phyloP scores from a whole-genome alignment of 306 rosid genomes.

The Medicago lupulina region DNA sequence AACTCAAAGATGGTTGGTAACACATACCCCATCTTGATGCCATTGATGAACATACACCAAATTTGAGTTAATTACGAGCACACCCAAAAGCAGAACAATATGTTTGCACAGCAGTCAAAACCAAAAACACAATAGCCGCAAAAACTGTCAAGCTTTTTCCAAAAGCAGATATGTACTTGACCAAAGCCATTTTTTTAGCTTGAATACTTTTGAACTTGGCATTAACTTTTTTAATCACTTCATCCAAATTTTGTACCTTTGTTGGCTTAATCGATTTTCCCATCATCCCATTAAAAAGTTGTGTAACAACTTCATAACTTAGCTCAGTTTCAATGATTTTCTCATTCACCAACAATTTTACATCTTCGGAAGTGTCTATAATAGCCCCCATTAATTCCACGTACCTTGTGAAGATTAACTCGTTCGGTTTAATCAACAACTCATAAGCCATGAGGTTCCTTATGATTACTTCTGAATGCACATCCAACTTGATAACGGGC shows the following conservation, averaged over 20 bases:
- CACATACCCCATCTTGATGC: too few species aligned
- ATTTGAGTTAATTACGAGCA: neutral
- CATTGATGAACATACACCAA: too few species aligned
- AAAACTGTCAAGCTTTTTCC: neutral
- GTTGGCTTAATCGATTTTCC: conserved; percentile 19
- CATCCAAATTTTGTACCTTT: neutral
- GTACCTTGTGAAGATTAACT: conserved; percentile 23
- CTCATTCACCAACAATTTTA: neutral
- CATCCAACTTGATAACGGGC: conserved; percentile 9
- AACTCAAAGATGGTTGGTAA: too few species aligned
- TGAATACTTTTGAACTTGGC: neutral
- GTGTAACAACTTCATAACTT: neutral
- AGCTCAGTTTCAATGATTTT: conserved; percentile 2
- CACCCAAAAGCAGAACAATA: conserved; percentile 37
- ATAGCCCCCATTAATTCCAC: conserved; percentile 43
- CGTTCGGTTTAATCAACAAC: neutral
- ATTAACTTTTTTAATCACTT: conserved; percentile 8
- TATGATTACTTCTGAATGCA: neutral
- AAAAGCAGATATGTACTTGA: conserved; percentile 20
- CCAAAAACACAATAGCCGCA: conserved; percentile 23
- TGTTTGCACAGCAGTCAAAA: conserved; percentile 22
- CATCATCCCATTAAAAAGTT: conserved; percentile 36
- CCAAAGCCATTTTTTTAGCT: neutral
- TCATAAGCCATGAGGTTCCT: conserved; percentile 4
- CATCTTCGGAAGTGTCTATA: conserved; percentile 29